phyloP scores from a whole-genome alignment of 1,284 basidiomycete genomes.

The Moesziomyces globuligerus region DNA sequence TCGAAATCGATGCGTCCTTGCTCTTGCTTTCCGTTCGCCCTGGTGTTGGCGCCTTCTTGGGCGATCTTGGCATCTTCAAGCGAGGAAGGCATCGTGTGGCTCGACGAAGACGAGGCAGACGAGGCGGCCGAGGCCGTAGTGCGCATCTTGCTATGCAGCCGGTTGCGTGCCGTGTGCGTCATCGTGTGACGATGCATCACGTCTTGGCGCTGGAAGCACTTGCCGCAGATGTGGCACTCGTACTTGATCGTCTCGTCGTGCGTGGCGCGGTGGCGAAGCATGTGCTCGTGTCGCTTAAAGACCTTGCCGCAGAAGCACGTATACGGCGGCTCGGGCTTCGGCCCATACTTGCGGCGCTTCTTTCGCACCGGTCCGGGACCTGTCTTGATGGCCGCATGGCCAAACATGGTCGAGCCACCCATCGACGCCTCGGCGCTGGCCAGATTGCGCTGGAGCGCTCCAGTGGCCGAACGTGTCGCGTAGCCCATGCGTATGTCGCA shows the following conservation, averaged over 20 bases:
- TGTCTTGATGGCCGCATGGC: not conserved
- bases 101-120: not conserved
- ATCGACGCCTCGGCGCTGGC: constrained; percentile 1
- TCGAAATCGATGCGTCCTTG: constrained; percentile 3
- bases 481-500: constrained; percentile 11
- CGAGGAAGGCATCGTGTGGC: not conserved
- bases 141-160: constrained; percentile 33
- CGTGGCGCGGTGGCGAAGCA: constrained; percentile 49
- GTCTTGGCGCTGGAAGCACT: constrained; percentile 47
- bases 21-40: constrained; percentile 8
- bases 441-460: constrained; percentile 8
- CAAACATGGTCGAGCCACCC: constrained; percentile 1
- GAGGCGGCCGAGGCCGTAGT: constrained; percentile 8
- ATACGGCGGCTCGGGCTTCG: constrained; percentile 42
- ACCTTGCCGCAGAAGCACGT: constrained; percentile 47
- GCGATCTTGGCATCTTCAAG: not conserved
- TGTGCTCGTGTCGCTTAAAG: constrained; percentile 51
- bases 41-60: constrained; percentile 1
- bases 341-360: constrained; percentile 40
- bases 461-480: constrained; percentile 19
- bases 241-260: constrained; percentile 47
- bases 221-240: constrained; percentile 46
- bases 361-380: constrained; percentile 12
- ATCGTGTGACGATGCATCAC: constrained; percentile 52
- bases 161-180: constrained; percentile 35